Base-by-base conservation (phyloP, 192 early-diverging fungal genomes). In the Gonapodya prolifera region DNA sequence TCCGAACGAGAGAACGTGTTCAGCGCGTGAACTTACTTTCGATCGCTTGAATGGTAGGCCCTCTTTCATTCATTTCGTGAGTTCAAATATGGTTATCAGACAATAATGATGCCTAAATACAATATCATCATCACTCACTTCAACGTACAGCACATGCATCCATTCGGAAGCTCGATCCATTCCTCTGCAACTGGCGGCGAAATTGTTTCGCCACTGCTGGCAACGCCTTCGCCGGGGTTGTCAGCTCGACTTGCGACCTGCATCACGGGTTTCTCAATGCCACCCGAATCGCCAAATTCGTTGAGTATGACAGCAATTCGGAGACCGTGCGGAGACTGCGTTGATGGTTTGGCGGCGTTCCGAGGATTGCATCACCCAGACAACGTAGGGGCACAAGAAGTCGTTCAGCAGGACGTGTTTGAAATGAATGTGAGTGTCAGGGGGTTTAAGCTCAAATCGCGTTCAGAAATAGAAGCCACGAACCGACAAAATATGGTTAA, bases 271-370 rank as follows among this genome's bases (percentile, higher is more conserved):
- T 97, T 94, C 82, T 99, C 98, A 77, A 99, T 95, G 28, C 94
- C 98, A 32, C 92, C 90, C 70, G 91, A 91, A 79, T 97, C 96
- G 69, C 96, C 98, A 89, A 99, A 99, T 86, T 99, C 98, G 80
- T 99, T 99, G 82, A 99, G 86, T 34, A 99, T 96, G 30, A 99
- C 95, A 0, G 98, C 98, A 36, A 99, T 97, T 29, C 92, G 91
- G 81, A 95, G 95, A n/a, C 93, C 90, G 77, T 98, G 98, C 80
- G 18, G 71, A 32, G 45, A 61, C 45, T 61, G 45, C 45, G 23
- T 8, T 23, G 45, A n/a, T n/a, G n/a, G n/a, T n/a, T n/a, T n/a
- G n/a, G n/a, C n/a, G n/a, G n/a, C n/a, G n/a, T n/a, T n/a, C n/a
- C n/a, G n/a, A n/a, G n/a, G n/a, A n/a, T n/a, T n/a, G n/a, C n/a